These are phyloP conservation scores for Magnolia changhungtana DNA, from an alignment of 164 flowering plant genomes.

Conservation along the genomic window DNA sequence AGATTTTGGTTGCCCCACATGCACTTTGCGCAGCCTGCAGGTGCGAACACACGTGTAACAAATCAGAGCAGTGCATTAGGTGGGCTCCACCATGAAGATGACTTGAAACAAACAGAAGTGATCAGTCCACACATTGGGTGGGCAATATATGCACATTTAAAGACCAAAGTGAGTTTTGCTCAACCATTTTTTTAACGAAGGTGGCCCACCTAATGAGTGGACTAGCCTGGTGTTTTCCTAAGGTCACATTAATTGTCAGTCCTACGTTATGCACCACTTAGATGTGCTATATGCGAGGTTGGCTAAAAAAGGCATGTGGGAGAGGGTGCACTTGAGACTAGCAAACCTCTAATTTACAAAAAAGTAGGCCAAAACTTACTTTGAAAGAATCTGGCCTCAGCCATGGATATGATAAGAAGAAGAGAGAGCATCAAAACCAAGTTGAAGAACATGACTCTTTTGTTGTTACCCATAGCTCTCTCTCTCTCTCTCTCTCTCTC, in stretches of 20 bases:
- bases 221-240: background rate
- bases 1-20: too few species aligned
- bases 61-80: too few species aligned
- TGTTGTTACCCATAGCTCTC: background rate
- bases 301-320: background rate
- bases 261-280: background rate
- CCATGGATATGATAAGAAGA: constrained; percentile 7
- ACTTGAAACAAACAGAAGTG: background rate
- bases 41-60: too few species aligned
- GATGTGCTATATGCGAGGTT: background rate
- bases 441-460: constrained; percentile 1
- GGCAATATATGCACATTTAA: too few species aligned
- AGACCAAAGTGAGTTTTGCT: background rate
- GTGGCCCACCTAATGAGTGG: background rate
- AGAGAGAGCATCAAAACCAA: constrained; percentile 6
- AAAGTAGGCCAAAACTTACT: background rate
- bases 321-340: background rate
- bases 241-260: background rate
- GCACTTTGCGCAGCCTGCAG: too few species aligned
- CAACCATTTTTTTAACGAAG: background rate
- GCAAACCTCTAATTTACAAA: background rate
- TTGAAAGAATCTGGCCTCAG: constrained; percentile 4
- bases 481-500: too few species aligned
- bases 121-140: too few species aligned
- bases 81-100: too few species aligned